phyloP scores from a whole-genome alignment of 345 rosid species.

The Rhodomyrtus tomentosa region DNA sequence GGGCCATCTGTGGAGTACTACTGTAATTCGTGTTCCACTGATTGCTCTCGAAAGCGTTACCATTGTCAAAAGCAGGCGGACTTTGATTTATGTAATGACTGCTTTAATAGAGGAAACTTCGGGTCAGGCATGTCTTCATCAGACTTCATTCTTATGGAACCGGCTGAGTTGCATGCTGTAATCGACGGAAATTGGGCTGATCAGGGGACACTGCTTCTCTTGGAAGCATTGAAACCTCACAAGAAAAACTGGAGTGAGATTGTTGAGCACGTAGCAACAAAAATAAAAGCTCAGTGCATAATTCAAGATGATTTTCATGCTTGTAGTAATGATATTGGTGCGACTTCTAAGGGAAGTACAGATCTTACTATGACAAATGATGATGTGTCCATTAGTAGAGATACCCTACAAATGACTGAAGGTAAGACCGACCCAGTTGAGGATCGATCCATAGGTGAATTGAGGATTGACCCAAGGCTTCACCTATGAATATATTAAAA shows the following conservation, averaged over 20 bases:
- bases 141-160: slow-evolving; percentile 96
- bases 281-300: slow-evolving; percentile 93
- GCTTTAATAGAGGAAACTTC: slow-evolving; percentile 82
- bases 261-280: slow-evolving; percentile 99
- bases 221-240: slow-evolving; percentile 91
- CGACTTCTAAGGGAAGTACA: slow-evolving; percentile 29
- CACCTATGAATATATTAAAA: slow-evolving; percentile 36
- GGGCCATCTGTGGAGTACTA: slow-evolving; percentile 92
- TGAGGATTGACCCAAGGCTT: slow-evolving; percentile 22
- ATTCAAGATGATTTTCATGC: slow-evolving; percentile 78
- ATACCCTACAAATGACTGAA: slow-evolving; percentile 40
- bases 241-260: slow-evolving; percentile 96
- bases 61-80: slow-evolving; percentile 99
- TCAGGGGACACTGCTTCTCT: slow-evolving; percentile 97
- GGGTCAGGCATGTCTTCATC: slow-evolving; percentile 83
- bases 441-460: no score
- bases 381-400: slow-evolving; percentile 27
- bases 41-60: slow-evolving; percentile 96
- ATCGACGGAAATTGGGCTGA: slow-evolving; percentile 97
- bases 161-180: slow-evolving; percentile 71
- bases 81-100: slow-evolving; percentile 94
- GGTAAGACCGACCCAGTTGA: slow-evolving; percentile 28
- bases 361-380: slow-evolving; percentile 22
- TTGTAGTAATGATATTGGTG: slow-evolving; percentile 24
- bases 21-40: slow-evolving; percentile 96